These are phyloP conservation scores for Aspergillus fumigatus DNA, from an alignment of 2,329 filamentous ascomycete genomes.

Conservation along the genomic window DNA sequence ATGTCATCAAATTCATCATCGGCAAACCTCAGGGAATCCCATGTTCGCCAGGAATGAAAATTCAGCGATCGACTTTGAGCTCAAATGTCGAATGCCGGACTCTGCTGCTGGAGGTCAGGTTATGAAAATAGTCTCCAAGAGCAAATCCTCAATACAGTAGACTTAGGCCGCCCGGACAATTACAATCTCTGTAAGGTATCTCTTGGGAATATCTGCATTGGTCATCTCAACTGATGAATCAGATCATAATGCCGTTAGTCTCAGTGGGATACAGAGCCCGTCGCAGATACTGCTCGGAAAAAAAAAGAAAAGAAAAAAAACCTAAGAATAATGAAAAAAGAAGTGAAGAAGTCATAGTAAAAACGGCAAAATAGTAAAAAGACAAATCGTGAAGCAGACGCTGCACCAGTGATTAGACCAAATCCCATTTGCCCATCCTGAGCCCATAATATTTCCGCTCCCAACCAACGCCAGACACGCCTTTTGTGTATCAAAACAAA, in stretches of 20 bases:
- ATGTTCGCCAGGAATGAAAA: no score
- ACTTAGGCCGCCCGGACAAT: no score
- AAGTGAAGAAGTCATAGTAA: conserved; percentile 11
- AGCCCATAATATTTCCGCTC: conserved; percentile 18
- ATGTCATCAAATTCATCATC: no score
- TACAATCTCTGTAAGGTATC: no score
- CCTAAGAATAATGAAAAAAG: neutral
- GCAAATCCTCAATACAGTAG: no score
- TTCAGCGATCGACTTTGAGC: no score
- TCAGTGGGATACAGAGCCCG: neutral
- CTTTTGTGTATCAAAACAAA: conserved; percentile 13
- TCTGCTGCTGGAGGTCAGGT: no score
- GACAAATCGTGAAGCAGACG: conserved; percentile 23
- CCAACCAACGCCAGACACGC: conserved; percentile 20
- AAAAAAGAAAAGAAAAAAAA: neutral
- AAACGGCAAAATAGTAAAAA: conserved; percentile 15
- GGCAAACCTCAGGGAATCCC: no score
- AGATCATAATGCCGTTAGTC: conserved; percentile 1
- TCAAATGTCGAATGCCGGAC: no score
- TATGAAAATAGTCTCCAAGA: no score
- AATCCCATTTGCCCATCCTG: conserved; percentile 9
- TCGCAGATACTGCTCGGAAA: conserved; percentile 6
- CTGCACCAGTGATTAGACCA: conserved; percentile 12
- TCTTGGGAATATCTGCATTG: neutral
- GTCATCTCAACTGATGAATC: conserved; percentile 3